Evolutionary conservation across 805 yeast species (phyloP).

Genomic region (Metschnikowia drakensbergensis): DNA sequence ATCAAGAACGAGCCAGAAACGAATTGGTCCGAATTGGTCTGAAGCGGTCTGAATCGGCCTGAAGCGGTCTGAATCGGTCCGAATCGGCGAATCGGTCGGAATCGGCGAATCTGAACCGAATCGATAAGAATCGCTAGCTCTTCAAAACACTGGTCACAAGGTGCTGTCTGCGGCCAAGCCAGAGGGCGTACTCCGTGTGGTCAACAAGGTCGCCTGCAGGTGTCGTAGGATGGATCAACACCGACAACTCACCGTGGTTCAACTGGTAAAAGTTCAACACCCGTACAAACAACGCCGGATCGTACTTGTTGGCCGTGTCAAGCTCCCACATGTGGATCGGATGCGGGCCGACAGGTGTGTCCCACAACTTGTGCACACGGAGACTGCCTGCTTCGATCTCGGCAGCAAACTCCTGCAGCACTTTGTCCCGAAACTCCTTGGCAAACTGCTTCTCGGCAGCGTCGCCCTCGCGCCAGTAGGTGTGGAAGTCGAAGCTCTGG

Average conservation of each 20-base stretch:
- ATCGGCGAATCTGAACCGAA: no score
- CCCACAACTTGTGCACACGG: constrained; percentile 44
- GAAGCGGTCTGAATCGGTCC: no score
- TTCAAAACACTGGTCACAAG: constrained; percentile 9
- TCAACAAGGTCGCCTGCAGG: constrained; percentile 41
- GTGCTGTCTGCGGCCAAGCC: constrained; percentile 48
- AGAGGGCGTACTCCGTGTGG: constrained; percentile 53
- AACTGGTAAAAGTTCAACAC: constrained; percentile 50
- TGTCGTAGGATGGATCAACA: constrained; percentile 51
- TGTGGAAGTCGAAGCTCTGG: constrained; percentile 48
- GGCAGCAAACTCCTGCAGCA: constrained; percentile 38
- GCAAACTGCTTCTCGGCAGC: constrained; percentile 34
- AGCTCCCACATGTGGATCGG: constrained; percentile 57
- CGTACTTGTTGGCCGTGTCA: constrained; percentile 34
- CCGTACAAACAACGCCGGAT: constrained; percentile 41
- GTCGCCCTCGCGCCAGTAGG: constrained; percentile 43
- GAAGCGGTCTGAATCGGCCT: no score
- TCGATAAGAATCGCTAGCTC: no score
- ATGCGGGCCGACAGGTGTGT: constrained; percentile 54
- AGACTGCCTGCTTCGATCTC: constrained; percentile 41
- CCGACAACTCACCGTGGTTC: constrained; percentile 50
- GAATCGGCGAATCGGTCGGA: no score
- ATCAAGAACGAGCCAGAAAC: no score
- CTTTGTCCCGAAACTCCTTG: constrained; percentile 34
- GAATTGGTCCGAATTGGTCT: no score